Conservation (phyloP, 164 flowering plant genomes). For the Berberis thunbergii region DNA sequence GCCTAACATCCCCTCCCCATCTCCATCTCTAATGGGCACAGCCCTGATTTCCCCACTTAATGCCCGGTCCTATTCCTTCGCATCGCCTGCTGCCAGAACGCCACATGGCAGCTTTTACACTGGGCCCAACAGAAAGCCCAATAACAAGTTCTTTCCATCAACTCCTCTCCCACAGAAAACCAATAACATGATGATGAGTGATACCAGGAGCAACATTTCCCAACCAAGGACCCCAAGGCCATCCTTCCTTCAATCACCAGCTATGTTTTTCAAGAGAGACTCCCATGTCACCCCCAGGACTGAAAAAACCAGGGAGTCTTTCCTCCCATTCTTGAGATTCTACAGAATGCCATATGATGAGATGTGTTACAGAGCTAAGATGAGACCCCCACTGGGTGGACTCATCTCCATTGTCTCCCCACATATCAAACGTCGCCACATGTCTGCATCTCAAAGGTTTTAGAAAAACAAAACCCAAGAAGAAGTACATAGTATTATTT, state of each 20-base stretch:
- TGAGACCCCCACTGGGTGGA: conserved; percentile 98
- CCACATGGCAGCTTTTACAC: conserved; percentile 32
- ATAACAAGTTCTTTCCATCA: conserved; percentile 38
- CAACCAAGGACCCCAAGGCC: conserved; percentile 69
- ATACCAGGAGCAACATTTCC: conserved; percentile 9
- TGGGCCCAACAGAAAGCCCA: conserved; percentile 18
- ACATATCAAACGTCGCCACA: conserved; percentile 60
- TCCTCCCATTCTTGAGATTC: conserved; percentile 53
- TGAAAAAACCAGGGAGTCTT: conserved; percentile 56
- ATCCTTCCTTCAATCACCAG: conserved; percentile 87
- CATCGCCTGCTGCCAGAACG: conserved; percentile 65
- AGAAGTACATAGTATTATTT: too few species aligned
- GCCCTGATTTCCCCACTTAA: conserved; percentile 79
- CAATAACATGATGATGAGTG: not conserved
- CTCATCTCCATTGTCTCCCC: conserved; percentile 86
- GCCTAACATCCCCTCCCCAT: conserved; percentile 32
- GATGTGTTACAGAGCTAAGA: conserved; percentile 86
- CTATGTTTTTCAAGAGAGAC: conserved; percentile 47
- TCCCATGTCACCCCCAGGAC: conserved; percentile 28
- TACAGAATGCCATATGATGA: conserved; percentile 90
- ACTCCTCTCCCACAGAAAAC: conserved; percentile 58
- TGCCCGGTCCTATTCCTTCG: conserved; percentile 90
- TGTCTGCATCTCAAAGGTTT: conserved; percentile 72
- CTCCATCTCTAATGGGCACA: conserved; percentile 34
- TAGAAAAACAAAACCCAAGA: conserved; percentile 4